Base-by-base conservation (phyloP, 768 basidiomycete species). In the Boletus eberwhitei region DNA sequence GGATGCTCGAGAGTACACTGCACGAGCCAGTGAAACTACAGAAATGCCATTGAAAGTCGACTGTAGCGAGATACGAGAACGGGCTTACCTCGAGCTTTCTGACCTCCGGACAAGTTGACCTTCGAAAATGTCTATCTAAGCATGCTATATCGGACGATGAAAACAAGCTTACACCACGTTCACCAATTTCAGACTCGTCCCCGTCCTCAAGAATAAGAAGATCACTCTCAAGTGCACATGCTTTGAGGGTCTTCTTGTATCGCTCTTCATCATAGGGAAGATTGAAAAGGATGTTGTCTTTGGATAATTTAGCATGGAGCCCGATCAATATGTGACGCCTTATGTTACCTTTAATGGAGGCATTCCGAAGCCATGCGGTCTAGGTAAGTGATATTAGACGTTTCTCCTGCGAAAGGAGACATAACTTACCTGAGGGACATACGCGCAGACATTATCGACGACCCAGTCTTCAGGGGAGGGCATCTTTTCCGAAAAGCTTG, bases 1-100 rank as follows among this genome's bases (percentile, higher is more conserved):
- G 0, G 87, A 88, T 3, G 93, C 92, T 7, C 93, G 80, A 54
- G 90, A 93, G 71, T 97, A 95, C 22, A 97, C 86, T 8, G 93
- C 93, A 39, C 94, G 86, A 26, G 92, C 88, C 19, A 90, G 73
- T 1, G 84, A 86, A 19, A 90, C 86, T 85, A 48, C 0, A 31
- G 19, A 11, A 22, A 53, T 39, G 21, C 34, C n/a, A 50, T 61
- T n/a, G 57, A 49, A 19, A 16, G 12, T 17, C 8, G 2, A 36
- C 22, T 16, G 24, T 1, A 19, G 22, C 5, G 21, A 2, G 2
- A 50, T 14, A n/a, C 14, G 19, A 36, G 8, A 48, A 29, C 6
- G 12, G n/a, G 19, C 66, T 52, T 50, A 85, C 86, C 82, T 74
- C 84, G 74, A 52, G 85, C 84, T 57, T 86, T 86, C 62, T 86